phyloP scores from a whole-genome alignment of 495 filamentous ascomycete genomes.

The Neohortaea acidophila region DNA sequence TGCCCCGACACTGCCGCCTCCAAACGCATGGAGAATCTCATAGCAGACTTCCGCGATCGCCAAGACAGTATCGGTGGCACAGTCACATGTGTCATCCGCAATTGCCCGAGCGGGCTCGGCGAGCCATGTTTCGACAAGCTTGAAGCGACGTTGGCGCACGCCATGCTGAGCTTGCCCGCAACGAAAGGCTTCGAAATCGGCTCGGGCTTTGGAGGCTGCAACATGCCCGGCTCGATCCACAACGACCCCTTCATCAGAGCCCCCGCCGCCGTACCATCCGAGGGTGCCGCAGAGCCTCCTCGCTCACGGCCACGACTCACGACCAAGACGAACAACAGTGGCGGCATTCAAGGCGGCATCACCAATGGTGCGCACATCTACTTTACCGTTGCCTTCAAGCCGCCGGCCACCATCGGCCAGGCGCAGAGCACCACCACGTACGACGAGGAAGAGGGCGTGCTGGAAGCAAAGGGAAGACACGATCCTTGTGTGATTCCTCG shows the following conservation, averaged over 20 bases:
- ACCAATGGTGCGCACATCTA: constrained; percentile 89
- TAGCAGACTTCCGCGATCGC: constrained; percentile 65
- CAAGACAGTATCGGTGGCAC: constrained; percentile 90
- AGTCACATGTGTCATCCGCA: constrained; percentile 90
- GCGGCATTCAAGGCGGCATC: constrained; percentile 93
- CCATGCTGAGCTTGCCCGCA: constrained; percentile 93
- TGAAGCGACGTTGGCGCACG: constrained; percentile 83
- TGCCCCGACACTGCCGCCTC: constrained; percentile 58
- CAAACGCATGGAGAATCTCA: constrained; percentile 59
- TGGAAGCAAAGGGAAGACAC: constrained; percentile 90
- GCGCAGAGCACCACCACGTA: constrained; percentile 77
- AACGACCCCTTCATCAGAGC: constrained; percentile 77
- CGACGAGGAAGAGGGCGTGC: constrained; percentile 49
- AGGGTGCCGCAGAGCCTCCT: not conserved
- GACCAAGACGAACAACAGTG: constrained; percentile 91
- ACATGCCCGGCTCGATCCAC: constrained; percentile 77
- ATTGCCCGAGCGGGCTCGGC: constrained; percentile 73
- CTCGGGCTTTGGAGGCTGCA: constrained; percentile 78
- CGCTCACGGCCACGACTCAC: constrained; percentile 40
- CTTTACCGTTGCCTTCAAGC: constrained; percentile 93
- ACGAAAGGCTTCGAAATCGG: constrained; percentile 97
- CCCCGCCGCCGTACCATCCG: constrained; percentile 22
- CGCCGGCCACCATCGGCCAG: constrained; percentile 86
- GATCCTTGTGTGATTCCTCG: constrained; percentile 92
- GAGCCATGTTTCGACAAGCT: constrained; percentile 96